Conservation (phyloP, 2,329 filamentous ascomycete species). For the Cyanodermella asteris region DNA sequence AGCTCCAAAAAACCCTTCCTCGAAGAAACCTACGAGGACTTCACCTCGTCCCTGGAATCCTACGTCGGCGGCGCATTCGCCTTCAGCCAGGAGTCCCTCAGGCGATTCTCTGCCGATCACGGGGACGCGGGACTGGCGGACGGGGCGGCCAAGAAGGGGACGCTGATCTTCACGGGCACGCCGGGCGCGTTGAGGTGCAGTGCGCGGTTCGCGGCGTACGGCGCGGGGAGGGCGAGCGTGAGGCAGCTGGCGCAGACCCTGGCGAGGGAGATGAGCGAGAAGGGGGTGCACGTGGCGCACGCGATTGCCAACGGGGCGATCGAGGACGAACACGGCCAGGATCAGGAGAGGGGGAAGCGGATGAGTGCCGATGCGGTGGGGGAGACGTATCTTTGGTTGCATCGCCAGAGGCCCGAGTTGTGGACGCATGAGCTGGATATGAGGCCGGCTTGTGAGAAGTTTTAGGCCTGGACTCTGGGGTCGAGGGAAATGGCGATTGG, state of each 20-base stretch:
- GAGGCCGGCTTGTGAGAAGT: conserved; percentile 13
- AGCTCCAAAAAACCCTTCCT: conserved; percentile 32
- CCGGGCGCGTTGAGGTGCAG: conserved; percentile 31
- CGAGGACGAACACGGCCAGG: conserved; percentile 27
- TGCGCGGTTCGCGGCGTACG: conserved; percentile 32
- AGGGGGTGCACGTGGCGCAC: conserved; percentile 36
- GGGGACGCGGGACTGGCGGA: conserved; percentile 25
- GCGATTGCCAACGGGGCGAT: conserved; percentile 31
- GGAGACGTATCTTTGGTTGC: conserved; percentile 31
- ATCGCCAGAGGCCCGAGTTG: conserved; percentile 25
- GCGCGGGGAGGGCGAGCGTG: conserved; percentile 29
- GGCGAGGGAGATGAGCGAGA: conserved; percentile 33
- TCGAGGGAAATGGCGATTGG: no score
- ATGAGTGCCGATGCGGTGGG: conserved; percentile 37
- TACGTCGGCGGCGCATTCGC: conserved; percentile 35
- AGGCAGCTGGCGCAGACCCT: conserved; percentile 33
- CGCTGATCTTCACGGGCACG: conserved; percentile 35
- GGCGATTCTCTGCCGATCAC: conserved; percentile 29
- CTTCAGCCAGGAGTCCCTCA: conserved; percentile 31
- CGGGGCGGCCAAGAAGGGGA: conserved; percentile 30
- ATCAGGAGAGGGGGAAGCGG: conserved; percentile 27
- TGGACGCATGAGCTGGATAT: conserved; percentile 32
- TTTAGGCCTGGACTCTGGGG: no score
- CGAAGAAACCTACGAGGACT: conserved; percentile 29
- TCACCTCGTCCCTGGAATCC: conserved; percentile 24